These are phyloP conservation scores for Cladophialophora immunda DNA, from an alignment of 2,329 filamentous ascomycete genomes.

Conservation along the genomic window DNA sequence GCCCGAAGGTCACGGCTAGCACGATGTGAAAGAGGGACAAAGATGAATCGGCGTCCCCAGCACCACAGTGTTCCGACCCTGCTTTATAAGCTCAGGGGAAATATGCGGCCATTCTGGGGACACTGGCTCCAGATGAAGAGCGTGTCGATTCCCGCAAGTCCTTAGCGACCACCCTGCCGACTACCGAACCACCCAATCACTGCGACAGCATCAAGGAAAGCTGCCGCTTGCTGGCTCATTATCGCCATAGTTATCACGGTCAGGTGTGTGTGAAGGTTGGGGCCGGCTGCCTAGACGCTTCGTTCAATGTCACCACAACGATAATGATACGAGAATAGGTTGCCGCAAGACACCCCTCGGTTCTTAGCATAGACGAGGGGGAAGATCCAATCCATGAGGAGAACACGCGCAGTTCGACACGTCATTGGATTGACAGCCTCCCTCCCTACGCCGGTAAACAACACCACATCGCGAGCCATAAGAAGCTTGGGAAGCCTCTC, in stretches of 20 bases:
- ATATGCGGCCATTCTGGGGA: not conserved
- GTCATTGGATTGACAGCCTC: slow-evolving; percentile 15
- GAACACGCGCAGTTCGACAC: slow-evolving; percentile 8
- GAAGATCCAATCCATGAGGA: slow-evolving; percentile 11
- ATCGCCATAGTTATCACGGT: not conserved
- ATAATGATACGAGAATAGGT: not conserved
- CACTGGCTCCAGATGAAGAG: not conserved
- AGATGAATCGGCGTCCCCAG: not conserved
- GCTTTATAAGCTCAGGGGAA: slow-evolving; percentile 4
- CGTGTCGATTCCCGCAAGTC: not conserved
- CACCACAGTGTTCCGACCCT: not conserved
- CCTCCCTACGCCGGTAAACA: not conserved
- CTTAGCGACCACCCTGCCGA: not conserved
- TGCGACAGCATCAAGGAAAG: not conserved
- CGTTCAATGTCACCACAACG: not conserved
- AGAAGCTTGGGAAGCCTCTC: slow-evolving; percentile 13
- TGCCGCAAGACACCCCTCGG: not conserved
- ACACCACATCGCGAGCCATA: slow-evolving; percentile 9
- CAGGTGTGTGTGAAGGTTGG: not conserved
- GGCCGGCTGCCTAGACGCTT: not conserved
- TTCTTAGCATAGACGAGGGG: slow-evolving; percentile 3
- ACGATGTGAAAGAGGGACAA: not conserved
- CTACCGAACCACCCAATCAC: not conserved
- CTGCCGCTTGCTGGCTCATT: not conserved
- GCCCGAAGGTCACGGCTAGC: not conserved